Evolutionary conservation across 768 basidiomycete species (phyloP), one percentile per base, ranked within the genome.

Genomic region (Termitomyces sp.): DNA sequence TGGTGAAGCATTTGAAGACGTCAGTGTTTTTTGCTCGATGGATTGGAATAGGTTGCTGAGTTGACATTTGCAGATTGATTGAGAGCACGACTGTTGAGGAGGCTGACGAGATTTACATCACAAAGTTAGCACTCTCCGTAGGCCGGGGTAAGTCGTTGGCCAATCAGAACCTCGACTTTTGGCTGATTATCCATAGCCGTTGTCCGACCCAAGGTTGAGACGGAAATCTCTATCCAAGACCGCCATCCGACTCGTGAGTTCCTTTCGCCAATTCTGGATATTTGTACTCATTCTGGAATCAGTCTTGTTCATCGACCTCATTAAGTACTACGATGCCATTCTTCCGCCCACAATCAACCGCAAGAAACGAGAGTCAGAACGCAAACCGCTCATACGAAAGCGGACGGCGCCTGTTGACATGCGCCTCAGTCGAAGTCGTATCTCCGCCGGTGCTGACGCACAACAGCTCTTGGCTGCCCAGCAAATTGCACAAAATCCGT

Each of bases 331-430:
- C 65, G 76, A 78, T 14, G 79, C 75, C 2, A 78, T 96, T 41
- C 75, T 98, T 41, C 93, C 94, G 0, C 85, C 89, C 0, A 86
- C 92, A 1, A 86, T 98, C 54, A 79, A 83, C 46, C 87, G 83
- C 66, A 96, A 95, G 77, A 91, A 89, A 65, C 85, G 86, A 23
- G 93, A 95, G 65, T 87, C 91, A 0, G 93, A 92, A 62, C 86
- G 95, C 45, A 90, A 86, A 59, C 77, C 90, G 44, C 95, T 92
- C 12, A 67, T 86, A 23, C 81, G 94, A 41, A 95, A 95, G 66
- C 89, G 91, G 53, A 96, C 95, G 3, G 88, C 89, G 0, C 87
- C 87, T 0, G 75, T 95, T 45, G 95, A 97, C 69, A 88, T 95
- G 85, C 87, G 94, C 46, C 79, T 92, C 69, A 92, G 87, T 62